A percentile compares a stretch with the other conserved stretches of the same genome.
These are phyloP conservation scores for Sanghuangporus weigelae DNA, from an alignment of 1,284 basidiomycete species.

Conservation along the genomic window DNA sequence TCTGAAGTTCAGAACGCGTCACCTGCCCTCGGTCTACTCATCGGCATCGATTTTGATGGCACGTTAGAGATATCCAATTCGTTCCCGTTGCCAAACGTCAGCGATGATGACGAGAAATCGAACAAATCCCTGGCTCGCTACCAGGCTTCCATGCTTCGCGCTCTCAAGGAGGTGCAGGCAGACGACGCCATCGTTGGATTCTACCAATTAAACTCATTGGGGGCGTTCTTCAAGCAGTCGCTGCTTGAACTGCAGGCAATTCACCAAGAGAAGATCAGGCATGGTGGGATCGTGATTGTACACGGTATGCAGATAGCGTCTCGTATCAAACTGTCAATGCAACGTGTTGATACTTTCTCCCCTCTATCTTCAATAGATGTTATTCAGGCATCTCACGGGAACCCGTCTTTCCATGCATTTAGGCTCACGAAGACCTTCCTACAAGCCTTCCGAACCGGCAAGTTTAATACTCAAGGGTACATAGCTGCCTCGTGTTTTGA, in stretches of 20 bases:
- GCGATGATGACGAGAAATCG: constrained; percentile 76
- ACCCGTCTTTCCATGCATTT: constrained; percentile 90
- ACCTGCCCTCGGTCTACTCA: constrained; percentile 77
- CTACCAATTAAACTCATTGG: constrained; percentile 88
- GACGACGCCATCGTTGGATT: constrained; percentile 96
- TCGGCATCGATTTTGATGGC: constrained; percentile 91
- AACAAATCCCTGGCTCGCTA: constrained; percentile 72
- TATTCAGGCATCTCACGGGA: constrained; percentile 71
- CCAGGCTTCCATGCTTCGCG: constrained; percentile 81
- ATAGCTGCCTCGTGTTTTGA: constrained; percentile 14
- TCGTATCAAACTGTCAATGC: neutral
- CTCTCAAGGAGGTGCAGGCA: constrained; percentile 87
- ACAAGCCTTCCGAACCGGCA: constrained; percentile 80
- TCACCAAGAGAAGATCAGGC: constrained; percentile 73
- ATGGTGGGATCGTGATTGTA: constrained; percentile 85
- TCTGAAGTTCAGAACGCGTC: constrained; percentile 55
- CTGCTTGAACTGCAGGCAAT: constrained; percentile 86
- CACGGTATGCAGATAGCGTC: constrained; percentile 57
- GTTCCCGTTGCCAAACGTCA: constrained; percentile 76
- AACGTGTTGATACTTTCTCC: neutral
- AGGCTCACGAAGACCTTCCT: constrained; percentile 81
- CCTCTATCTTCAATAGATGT: constrained; percentile 25
- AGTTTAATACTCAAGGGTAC: constrained; percentile 84
- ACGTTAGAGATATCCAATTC: constrained; percentile 90
- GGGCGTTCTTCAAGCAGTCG: constrained; percentile 91